Conservation (phyloP, 495 filamentous ascomycete species). For the Aspergillus baeticus region DNA sequence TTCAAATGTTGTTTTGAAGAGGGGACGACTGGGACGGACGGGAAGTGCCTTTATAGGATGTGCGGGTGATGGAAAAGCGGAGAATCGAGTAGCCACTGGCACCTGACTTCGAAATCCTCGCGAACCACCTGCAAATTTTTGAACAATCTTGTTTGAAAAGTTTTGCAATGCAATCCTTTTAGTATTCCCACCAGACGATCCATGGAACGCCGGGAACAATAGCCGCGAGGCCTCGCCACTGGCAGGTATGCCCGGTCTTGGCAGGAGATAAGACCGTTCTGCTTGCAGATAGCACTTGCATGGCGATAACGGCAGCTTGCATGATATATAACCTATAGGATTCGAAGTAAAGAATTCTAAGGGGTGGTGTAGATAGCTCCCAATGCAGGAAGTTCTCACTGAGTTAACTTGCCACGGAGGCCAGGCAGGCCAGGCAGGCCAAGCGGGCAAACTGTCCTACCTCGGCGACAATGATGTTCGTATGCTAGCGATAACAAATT, state of each 20-base stretch:
- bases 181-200: not conserved
- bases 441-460: not conserved
- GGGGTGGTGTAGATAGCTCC: not conserved
- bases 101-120: not conserved
- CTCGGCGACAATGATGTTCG: not conserved
- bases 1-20: not conserved
- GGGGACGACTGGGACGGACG: not conserved
- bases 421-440: not conserved
- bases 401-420: not conserved
- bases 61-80: slow-evolving; percentile 1
- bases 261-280: not conserved
- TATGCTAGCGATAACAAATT: not conserved
- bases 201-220: slow-evolving; percentile 1
- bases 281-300: not conserved
- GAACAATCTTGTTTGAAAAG: slow-evolving; percentile 1
- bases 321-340: not conserved
- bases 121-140: slow-evolving; percentile 1
- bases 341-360: not conserved
- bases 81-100: not conserved
- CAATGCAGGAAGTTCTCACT: not conserved
- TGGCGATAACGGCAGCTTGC: not conserved
- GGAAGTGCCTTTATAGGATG: not conserved
- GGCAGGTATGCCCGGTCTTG: slow-evolving; percentile 7
- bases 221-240: not conserved
- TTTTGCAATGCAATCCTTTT: slow-evolving; percentile 5